Conservation (phyloP, 2,329 filamentous ascomycete genomes). For the Penicillium sp. region DNA sequence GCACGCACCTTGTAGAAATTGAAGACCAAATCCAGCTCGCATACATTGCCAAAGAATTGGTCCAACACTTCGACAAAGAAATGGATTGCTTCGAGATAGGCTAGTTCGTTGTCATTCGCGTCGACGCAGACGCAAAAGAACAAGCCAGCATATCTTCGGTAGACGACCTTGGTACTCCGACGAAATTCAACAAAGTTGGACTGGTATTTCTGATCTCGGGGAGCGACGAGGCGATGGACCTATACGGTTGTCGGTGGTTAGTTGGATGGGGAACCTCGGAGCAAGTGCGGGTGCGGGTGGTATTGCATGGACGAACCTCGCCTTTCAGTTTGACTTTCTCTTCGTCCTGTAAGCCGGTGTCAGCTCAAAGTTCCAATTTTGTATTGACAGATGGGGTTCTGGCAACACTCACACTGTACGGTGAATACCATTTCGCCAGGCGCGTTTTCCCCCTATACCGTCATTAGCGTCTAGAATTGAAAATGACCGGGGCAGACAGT, state of each 20-base stretch:
- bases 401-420: slow-evolving; percentile 67
- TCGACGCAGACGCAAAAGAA: slow-evolving; percentile 99
- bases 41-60: slow-evolving; percentile 98
- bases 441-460: slow-evolving; percentile 85
- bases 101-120: slow-evolving; percentile 97
- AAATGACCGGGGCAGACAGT: background rate
- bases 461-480: slow-evolving; percentile 20
- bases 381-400: background rate
- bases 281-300: background rate
- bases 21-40: slow-evolving; percentile 86
- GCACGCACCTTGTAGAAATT: slow-evolving; percentile 65
- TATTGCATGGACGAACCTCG: slow-evolving; percentile 60
- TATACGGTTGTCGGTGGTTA: slow-evolving; percentile 36
- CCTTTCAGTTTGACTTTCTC: slow-evolving; percentile 99
- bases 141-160: slow-evolving; percentile 92
- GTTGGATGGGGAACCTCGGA: slow-evolving; percentile 3
- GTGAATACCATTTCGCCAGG: slow-evolving; percentile 97
- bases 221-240: slow-evolving; percentile 96
- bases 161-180: slow-evolving; percentile 80
- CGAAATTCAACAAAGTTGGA: slow-evolving; percentile 95
- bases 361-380: slow-evolving; percentile 9
- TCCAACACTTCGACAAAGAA: slow-evolving; percentile 99
- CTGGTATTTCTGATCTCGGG: slow-evolving; percentile 98
- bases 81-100: slow-evolving; percentile 95
- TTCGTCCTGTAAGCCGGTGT: slow-evolving; percentile 64